Percentiles rank a stretch among this genome's conserved stretches.
These are phyloP conservation scores for Picea mariana DNA, from an alignment of 83 land plant genomes.

Conservation along the genomic window DNA sequence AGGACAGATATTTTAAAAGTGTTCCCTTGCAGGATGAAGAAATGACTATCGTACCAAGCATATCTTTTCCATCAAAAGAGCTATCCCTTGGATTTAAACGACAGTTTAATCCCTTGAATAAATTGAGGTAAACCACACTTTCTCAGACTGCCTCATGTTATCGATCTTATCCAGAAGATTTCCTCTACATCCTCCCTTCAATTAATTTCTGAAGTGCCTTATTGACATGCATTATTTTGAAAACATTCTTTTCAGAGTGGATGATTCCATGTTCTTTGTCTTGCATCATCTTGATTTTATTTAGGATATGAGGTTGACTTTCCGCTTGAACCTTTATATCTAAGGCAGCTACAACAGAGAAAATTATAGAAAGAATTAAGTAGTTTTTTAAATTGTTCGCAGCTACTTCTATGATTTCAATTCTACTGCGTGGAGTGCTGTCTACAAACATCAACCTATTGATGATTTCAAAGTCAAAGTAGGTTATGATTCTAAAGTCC, in stretches of 20 bases:
- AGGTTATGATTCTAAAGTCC: no score
- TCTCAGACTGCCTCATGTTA: not conserved
- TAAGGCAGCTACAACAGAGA: not conserved
- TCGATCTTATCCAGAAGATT: no score
- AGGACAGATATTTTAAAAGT: not conserved
- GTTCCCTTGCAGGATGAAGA: conserved; percentile 69
- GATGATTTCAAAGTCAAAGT: conserved; percentile 74
- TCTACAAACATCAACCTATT: conserved; percentile 71
- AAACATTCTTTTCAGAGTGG: not conserved
- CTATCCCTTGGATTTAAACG: conserved; percentile 76
- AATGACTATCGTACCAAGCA: conserved; percentile 69
- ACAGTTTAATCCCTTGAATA: conserved; percentile 66
- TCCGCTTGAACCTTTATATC: not conserved
- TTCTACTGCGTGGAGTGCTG: conserved; percentile 75
- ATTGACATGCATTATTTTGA: not conserved
- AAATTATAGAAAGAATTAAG: not conserved
- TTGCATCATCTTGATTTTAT: not conserved
- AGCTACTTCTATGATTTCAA: conserved; percentile 83
- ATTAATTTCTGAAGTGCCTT: not conserved
- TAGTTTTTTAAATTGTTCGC: conserved; percentile 9
- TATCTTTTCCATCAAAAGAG: conserved; percentile 72
- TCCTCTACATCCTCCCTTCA: no score
- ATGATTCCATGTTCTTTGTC: not conserved
- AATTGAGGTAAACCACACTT: conserved; percentile 56
- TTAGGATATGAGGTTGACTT: not conserved